Evolutionary conservation across 192 early-diverging fungal genomes (phyloP), one percentile per base, ranked within the genome.

Genomic region (Lobosporangium transversale): DNA sequence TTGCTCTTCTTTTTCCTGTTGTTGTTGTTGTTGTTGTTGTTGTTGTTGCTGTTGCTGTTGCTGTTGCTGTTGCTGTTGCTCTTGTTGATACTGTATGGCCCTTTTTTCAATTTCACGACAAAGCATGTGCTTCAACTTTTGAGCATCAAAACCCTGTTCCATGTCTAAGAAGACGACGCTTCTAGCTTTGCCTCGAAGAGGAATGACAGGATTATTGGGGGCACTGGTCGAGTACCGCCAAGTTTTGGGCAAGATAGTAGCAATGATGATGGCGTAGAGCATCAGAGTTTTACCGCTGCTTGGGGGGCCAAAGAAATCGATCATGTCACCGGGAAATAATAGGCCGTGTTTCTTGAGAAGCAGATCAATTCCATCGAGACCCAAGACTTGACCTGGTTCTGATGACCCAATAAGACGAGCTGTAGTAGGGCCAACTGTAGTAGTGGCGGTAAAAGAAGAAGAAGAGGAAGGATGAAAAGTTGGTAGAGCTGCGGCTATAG

Each of bases 211-310:
- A 1, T 29, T 42, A 1, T 29, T 42, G 21, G 58, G 47, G 47
- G 43, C 37, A 24, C 52, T 51, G 47, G 43, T 60, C 3, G 64
- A 67, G 50, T 76, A 44, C 5, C 47, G 43, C 73, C 73, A 76
- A 20, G 59, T 45, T 24, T 51, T 56, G n/a, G 73, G 73, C 2
- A 76, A 50, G n/a, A 76, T 67, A 4, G 64, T 62, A 3, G 73
- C 32, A 18, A 76, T 57, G 24, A 62, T 67, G n/a, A 76, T 76
- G 27, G 58, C 73, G 53, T 76, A 76, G 12, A 76, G 65, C 37
- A 55, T 26, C 2, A 55, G 31, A 0, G 73, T 76, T 30, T 76
- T 76, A 33, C 73, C 73, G 21, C 56, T 56, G 23, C 73, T 52
- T 17, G 49, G 51, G 15, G 53, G 31, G 1, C 73, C 73, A 27